Base-by-base conservation (phyloP, 441 rosid species). In the Mallotus japonicus region DNA sequence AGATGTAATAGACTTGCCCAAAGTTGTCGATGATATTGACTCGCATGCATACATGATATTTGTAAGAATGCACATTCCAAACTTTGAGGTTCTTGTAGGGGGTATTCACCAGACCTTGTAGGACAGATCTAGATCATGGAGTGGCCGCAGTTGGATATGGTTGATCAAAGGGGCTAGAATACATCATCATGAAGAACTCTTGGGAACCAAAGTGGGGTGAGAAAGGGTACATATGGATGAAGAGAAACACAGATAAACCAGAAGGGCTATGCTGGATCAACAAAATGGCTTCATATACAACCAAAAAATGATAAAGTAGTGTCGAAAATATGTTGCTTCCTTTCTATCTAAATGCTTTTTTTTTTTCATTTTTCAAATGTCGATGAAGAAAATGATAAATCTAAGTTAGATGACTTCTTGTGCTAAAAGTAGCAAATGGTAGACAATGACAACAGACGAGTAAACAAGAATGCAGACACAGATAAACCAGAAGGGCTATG, bases 61-160 rank as follows among this genome's bases (percentile, higher is more conserved):
- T 20, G 50, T 10, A 5, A 3, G 8, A 19, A 28, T 28, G 19
- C 14, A 34, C 19, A 54, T 13, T 69, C 40, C 64, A 16, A 44
- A 8, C 19, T 46, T 42, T 34, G n/a, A 1, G 1, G 44, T 6
- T 68, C 50, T 77, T 82, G 77, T 79, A 90, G 93, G 97, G 96
- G 19, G 86, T 92, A 56, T 90, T 86, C 51, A 78, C 79, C 51
- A 92, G 96, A 28, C 68, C 55, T 22, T 92, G 98, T 77, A 91
- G 95, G 65, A 84, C 87, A 4, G 86, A 83, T 0, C 78, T 92
- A 17, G 91, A 89, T 72, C 98, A 87, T 16, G 93, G 95, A 65
- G 98, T 89, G 16, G 81, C 95, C 49, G 96, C 96, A 0, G 90
- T 90, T 32, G 96, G 98, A 40, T 92, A 90, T 11, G 96, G 92